These are phyloP conservation scores for Limonium bicolor DNA, from an alignment of 148 eudicot genomes.

Conservation along the genomic window DNA sequence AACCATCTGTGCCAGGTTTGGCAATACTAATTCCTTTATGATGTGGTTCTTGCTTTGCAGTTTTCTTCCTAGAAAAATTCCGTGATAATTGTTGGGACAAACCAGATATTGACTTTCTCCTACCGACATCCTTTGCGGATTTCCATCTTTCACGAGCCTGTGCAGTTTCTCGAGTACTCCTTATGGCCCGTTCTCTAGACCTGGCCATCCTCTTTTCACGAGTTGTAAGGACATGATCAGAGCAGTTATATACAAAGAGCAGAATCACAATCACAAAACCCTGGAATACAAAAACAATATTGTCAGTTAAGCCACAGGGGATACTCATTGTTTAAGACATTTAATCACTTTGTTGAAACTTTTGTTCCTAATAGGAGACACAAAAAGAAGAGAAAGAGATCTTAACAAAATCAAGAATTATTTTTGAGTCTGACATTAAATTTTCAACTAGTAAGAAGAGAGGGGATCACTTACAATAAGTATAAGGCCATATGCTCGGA, in stretches of 20 bases:
- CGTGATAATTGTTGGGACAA: constrained; percentile 53
- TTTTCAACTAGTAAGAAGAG: neutral
- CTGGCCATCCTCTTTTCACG: constrained; percentile 53
- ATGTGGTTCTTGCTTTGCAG: constrained; percentile 9
- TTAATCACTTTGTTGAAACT: no score
- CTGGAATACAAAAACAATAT: constrained; percentile 21
- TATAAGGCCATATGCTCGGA: constrained; percentile 62
- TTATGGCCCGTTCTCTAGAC: constrained; percentile 68
- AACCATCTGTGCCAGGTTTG: constrained; percentile 7
- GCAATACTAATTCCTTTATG: constrained; percentile 5
- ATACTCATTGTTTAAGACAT: no score
- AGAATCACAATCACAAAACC: constrained; percentile 39
- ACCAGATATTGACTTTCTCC: constrained; percentile 33
- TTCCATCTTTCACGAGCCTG: constrained; percentile 79
- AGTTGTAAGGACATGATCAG: constrained; percentile 72
- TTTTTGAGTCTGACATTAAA: no score
- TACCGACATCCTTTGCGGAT: constrained; percentile 49
- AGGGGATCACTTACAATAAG: constrained; percentile 46
- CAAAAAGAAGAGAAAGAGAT: no score
- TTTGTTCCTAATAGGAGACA: no score
- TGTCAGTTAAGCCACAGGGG: no score
- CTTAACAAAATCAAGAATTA: no score
- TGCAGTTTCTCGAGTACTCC: constrained; percentile 78
- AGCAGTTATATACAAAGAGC: constrained; percentile 65
- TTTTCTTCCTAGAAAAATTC: constrained; percentile 48